Percentiles rank a stretch among this genome's conserved stretches.
These are phyloP conservation scores for Bjerkandera adusta DNA, from an alignment of 1,284 basidiomycete species.

Conservation along the genomic window DNA sequence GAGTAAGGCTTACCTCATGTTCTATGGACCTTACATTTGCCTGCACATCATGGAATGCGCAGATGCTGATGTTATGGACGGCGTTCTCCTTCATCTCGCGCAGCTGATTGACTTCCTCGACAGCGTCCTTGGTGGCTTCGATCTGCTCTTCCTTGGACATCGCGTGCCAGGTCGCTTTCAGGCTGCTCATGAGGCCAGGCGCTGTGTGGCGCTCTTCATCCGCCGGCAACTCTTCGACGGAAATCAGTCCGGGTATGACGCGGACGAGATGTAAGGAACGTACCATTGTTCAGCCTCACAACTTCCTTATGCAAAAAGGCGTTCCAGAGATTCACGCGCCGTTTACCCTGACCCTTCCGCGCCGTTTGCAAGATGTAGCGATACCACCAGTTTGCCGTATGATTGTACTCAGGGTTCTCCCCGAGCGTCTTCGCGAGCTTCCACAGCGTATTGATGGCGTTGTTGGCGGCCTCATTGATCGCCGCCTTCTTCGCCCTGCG, in stretches of 20 bases:
- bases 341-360: no score
- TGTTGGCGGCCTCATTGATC: no score
- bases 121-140: background rate
- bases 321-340: background rate
- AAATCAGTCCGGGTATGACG: background rate
- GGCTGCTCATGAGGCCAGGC: background rate
- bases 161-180: background rate
- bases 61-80: no score
- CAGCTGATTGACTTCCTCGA: conserved; percentile 4
- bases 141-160: conserved; percentile 7
- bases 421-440: no score
- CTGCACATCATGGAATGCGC: no score
- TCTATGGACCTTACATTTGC: conserved; percentile 7
- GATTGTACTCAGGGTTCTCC: no score
- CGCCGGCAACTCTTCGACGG: background rate
- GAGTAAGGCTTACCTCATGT: conserved; percentile 1
- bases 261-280: background rate
- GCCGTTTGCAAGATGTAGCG: no score
- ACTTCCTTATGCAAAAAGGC: background rate
- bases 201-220: background rate
- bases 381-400: no score
- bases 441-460: no score
- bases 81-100: no score
- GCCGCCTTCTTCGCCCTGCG: no score
- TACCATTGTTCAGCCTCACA: background rate